Evolutionary conservation across 2,329 filamentous ascomycete species (phyloP).

Genomic region (Hymenoscyphus repandus): DNA sequence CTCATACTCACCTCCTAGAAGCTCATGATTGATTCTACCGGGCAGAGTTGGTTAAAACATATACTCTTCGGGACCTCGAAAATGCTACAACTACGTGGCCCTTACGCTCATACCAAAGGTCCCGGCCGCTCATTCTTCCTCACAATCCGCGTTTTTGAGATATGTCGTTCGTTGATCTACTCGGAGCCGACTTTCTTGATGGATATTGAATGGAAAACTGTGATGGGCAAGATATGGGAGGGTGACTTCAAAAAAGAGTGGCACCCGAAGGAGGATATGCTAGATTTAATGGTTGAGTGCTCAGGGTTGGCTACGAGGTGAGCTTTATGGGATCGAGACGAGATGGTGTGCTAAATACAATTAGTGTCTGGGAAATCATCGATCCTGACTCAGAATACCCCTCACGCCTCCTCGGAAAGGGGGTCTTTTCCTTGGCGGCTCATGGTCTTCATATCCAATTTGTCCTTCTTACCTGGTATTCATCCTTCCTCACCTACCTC

Average conservation of each 20-base stretch:
- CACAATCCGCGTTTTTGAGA: conserved; percentile 21
- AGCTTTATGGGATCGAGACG: neutral
- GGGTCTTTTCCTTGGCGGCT: conserved; percentile 6
- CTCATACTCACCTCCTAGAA: conserved; percentile 2
- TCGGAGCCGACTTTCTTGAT: conserved; percentile 16
- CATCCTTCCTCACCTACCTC: neutral
- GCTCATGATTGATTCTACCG: conserved; percentile 22
- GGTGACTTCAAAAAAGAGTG: conserved; percentile 1
- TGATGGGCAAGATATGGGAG: conserved; percentile 14
- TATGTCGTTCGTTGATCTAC: conserved; percentile 20
- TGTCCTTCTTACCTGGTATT: neutral
- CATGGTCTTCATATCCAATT: conserved; percentile 9
- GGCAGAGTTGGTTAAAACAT: conserved; percentile 22
- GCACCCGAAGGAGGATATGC: conserved; percentile 21
- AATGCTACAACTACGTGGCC: conserved; percentile 21
- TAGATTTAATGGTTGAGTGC: conserved; percentile 19
- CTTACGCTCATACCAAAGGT: conserved; percentile 10
- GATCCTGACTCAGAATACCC: neutral
- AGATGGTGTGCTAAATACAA: neutral
- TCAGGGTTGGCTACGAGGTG: conserved; percentile 12
- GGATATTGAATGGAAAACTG: conserved; percentile 9
- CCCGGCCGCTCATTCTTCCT: conserved; percentile 19
- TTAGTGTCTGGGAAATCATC: neutral
- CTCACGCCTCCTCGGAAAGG: neutral
- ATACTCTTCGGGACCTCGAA: conserved; percentile 23